These are phyloP conservation scores for Kodamaea leandrae DNA, from an alignment of 805 yeast species.

Conservation along the genomic window DNA sequence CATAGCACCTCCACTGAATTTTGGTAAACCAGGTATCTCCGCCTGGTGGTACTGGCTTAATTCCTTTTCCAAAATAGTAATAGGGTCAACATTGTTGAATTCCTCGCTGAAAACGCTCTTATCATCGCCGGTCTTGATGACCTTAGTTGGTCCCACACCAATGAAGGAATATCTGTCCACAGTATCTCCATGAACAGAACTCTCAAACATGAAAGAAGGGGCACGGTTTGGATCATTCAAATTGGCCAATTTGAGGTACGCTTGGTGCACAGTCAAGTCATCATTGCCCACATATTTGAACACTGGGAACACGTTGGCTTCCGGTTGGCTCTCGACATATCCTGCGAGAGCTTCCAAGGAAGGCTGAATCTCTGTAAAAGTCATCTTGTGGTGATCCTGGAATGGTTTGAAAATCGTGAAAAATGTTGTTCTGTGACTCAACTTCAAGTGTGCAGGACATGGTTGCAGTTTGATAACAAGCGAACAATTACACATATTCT, in stretches of 20 bases:
- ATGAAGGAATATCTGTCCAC: constrained; percentile 89
- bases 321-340: constrained; percentile 20
- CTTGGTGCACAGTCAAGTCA: constrained; percentile 83
- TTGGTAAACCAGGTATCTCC: constrained; percentile 77
- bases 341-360: constrained; percentile 29
- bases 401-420: background rate
- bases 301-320: constrained; percentile 73
- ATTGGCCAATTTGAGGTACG: constrained; percentile 77
- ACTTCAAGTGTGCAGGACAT: background rate
- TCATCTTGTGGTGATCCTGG: background rate
- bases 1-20: constrained; percentile 90
- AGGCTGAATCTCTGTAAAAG: constrained; percentile 32
- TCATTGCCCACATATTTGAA: constrained; percentile 72
- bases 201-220: constrained; percentile 81
- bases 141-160: constrained; percentile 80
- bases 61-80: constrained; percentile 70
- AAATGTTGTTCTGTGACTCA: constrained; percentile 3
- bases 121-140: constrained; percentile 78
- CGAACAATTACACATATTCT: too few species aligned
- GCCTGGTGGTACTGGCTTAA: constrained; percentile 64
- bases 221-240: constrained; percentile 52
- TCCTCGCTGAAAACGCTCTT: constrained; percentile 26
- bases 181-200: constrained; percentile 85
- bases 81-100: constrained; percentile 69
- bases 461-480: too few species aligned